phyloP scores from a whole-genome alignment of 768 basidiomycete species.

The Royoungia palumana region DNA sequence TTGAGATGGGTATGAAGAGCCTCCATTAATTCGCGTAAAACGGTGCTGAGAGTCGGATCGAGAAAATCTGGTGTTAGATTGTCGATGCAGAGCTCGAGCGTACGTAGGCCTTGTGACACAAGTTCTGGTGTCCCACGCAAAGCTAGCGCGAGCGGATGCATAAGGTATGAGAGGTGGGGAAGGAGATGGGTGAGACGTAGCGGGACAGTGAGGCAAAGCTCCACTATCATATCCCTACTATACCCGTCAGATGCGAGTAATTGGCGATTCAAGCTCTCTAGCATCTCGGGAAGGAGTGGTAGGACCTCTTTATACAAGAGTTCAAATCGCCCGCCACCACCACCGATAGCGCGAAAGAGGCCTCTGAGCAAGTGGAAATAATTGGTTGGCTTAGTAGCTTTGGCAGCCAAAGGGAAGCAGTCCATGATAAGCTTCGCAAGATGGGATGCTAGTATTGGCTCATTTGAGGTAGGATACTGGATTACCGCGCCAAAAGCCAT shows the following conservation, averaged over 20 bases:
- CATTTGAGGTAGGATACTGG: slow-evolving; percentile 68
- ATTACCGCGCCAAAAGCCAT: slow-evolving; percentile 90
- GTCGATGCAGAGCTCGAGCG: slow-evolving; percentile 98
- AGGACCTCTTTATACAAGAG: slow-evolving; percentile 93
- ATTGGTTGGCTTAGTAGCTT: slow-evolving; percentile 84
- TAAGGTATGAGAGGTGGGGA: slow-evolving; percentile 90
- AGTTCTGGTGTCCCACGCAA: slow-evolving; percentile 84
- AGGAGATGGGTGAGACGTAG: slow-evolving; percentile 92
- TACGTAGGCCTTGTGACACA: slow-evolving; percentile 92
- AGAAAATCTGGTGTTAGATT: slow-evolving; percentile 97
- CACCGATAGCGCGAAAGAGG: slow-evolving; percentile 90
- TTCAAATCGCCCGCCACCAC: slow-evolving; percentile 90
- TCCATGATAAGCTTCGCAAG: slow-evolving; percentile 93
- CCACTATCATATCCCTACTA: slow-evolving; percentile 89
- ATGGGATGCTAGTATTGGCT: slow-evolving; percentile 90
- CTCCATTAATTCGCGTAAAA: slow-evolving; percentile 90
- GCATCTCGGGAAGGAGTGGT: slow-evolving; percentile 93
- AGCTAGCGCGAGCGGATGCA: slow-evolving; percentile 93
- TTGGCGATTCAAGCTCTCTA: slow-evolving; percentile 91
- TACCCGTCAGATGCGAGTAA: slow-evolving; percentile 80
- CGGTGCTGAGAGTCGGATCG: slow-evolving; percentile 91
- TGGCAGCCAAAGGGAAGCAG: slow-evolving; percentile 91
- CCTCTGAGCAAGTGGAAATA: slow-evolving; percentile 91
- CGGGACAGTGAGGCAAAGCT: slow-evolving; percentile 95
- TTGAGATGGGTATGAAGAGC: slow-evolving; percentile 89